Evolutionary conservation across 163 green algal genomes (phyloP).

Genomic region (Volvox carteri): DNA sequence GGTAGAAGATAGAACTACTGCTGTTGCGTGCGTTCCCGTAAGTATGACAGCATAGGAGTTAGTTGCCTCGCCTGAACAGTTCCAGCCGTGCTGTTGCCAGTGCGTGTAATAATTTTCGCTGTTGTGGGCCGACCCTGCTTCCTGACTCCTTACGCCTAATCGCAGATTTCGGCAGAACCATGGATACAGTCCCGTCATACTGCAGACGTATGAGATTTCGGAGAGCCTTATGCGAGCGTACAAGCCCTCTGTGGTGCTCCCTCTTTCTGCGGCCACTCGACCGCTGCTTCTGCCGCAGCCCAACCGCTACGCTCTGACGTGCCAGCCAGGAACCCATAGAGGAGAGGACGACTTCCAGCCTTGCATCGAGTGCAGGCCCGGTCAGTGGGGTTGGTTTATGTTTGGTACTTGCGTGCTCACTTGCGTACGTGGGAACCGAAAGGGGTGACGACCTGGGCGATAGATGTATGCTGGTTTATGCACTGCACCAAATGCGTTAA

Average conservation of each 20-base stretch:
- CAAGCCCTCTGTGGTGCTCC: conserved; percentile 56
- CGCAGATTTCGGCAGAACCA: conserved; percentile 53
- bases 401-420: no score
- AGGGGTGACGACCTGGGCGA: no score
- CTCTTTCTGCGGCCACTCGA: not conserved
- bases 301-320: conserved; percentile 56
- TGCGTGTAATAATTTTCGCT: no score
- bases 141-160: not conserved
- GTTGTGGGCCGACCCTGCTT: no score
- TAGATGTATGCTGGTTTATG: no score
- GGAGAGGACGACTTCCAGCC: conserved; percentile 43
- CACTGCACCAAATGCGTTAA: no score
- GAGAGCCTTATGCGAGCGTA: conserved; percentile 22
- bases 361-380: conserved; percentile 48
- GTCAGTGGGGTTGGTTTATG: no score
- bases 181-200: conserved; percentile 12
- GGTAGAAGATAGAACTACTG: no score
- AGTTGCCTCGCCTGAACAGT: no score
- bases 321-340: conserved; percentile 50
- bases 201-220: conserved; percentile 30
- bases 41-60: no score
- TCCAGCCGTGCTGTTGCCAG: no score
- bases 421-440: not conserved
- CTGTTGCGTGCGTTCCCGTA: no score
- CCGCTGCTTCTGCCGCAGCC: conserved; percentile 49